Conservation (phyloP, 257 asterid species). For the Nicotiana benthamiana region DNA sequence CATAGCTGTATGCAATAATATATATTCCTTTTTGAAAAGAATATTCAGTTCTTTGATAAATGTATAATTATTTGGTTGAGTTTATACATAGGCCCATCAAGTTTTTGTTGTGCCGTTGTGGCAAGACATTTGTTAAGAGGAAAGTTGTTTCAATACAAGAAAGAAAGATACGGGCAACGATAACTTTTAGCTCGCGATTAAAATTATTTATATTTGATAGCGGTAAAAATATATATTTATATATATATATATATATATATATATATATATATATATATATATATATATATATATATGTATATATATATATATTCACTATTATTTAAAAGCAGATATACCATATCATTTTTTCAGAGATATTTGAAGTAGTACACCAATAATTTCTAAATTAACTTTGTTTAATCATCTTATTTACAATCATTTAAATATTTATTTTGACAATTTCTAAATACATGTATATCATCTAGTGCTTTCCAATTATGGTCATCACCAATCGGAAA, state of each 20-base stretch:
- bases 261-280: too few relatives aligned
- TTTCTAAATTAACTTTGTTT: neutral
- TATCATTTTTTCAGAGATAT: too few relatives aligned
- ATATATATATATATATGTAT: too few relatives aligned
- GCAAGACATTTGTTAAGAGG: neutral
- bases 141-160: neutral
- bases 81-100: neutral
- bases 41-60: neutral
- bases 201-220: too few relatives aligned
- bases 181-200: too few relatives aligned
- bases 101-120: neutral
- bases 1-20: slow-evolving; percentile 3
- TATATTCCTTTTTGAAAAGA: neutral
- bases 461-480: neutral
- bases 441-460: neutral
- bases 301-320: too few relatives aligned
- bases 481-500: neutral
- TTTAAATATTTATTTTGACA: neutral
- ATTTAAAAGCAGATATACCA: too few relatives aligned
- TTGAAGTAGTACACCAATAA: neutral
- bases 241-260: too few relatives aligned
- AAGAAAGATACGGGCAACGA: neutral
- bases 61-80: neutral
- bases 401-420: neutral
- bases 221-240: too few relatives aligned